Evolutionary conservation across 768 basidiomycete genomes (phyloP).

Genomic region (Mycena latifolia): DNA sequence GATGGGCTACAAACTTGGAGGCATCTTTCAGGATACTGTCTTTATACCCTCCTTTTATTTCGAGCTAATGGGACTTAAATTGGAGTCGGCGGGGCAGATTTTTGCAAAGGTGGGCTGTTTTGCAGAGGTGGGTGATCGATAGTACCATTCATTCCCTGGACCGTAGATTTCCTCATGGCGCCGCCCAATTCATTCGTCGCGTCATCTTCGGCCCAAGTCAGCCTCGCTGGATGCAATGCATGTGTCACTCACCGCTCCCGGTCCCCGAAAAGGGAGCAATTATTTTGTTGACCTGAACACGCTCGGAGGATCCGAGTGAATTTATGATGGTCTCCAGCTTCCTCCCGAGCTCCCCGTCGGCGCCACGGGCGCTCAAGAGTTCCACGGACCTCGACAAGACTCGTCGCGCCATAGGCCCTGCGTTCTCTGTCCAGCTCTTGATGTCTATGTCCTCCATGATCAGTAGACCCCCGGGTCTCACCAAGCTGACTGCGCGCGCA

Average conservation of each 20-base stretch:
- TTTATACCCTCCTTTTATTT: too few species aligned
- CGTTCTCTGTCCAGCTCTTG: neutral
- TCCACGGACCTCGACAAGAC: neutral
- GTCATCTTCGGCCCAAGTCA: too few species aligned
- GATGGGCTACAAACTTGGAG: too few species aligned
- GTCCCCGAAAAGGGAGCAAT: neutral
- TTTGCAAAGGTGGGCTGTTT: too few species aligned
- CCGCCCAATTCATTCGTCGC: too few species aligned
- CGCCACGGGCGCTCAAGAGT: neutral
- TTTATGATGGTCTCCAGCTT: neutral
- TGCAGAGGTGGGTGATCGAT: too few species aligned
- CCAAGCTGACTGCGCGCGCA: neutral
- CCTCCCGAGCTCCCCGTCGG: neutral
- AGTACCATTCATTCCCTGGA: too few species aligned
- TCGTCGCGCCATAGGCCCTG: neutral
- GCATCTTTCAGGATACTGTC: too few species aligned
- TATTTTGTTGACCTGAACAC: neutral
- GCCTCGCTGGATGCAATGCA: too few species aligned
- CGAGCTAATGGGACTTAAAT: too few species aligned
- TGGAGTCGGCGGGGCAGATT: too few species aligned
- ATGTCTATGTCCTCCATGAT: constrained; percentile 19
- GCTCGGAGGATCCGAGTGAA: neutral
- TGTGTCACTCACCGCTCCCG: neutral
- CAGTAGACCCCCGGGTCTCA: constrained; percentile 19
- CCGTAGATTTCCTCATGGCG: too few species aligned